Conservation (phyloP, 1,284 basidiomycete genomes). For the Athelia sp. region DNA sequence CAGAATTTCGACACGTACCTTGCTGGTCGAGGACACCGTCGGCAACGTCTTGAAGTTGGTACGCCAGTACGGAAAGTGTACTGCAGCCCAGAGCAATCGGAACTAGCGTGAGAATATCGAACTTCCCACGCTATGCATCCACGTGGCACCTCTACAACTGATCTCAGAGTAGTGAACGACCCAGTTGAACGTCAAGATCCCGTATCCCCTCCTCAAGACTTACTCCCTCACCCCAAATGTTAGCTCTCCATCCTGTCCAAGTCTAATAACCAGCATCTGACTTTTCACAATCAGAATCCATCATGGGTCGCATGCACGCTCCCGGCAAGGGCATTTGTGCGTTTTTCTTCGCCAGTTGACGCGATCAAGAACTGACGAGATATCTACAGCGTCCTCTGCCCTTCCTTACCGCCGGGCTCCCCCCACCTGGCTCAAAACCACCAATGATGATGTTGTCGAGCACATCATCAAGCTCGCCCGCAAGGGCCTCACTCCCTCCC, state of each 20-base stretch:
- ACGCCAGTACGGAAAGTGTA: too few species aligned
- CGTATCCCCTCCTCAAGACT: slow-evolving; percentile 1
- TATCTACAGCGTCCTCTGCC: slow-evolving; percentile 83
- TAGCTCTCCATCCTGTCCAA: neutral
- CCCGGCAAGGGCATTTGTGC: slow-evolving; percentile 96
- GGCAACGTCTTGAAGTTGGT: slow-evolving; percentile 29
- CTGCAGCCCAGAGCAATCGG: too few species aligned
- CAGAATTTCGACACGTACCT: slow-evolving; percentile 14
- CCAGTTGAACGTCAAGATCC: slow-evolving; percentile 30
- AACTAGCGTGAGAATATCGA: too few species aligned
- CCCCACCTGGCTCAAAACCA: slow-evolving; percentile 94
- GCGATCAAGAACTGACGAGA: neutral
- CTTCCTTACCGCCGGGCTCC: slow-evolving; percentile 96
- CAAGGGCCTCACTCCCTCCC: slow-evolving; percentile 92
- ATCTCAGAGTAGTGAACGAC: too few species aligned
- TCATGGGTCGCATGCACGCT: slow-evolving; percentile 95
- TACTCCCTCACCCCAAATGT: slow-evolving; percentile 29
- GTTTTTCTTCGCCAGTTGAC: slow-evolving; percentile 23
- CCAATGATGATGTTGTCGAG: slow-evolving; percentile 92
- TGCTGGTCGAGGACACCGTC: slow-evolving; percentile 28
- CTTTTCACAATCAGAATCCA: slow-evolving; percentile 13
- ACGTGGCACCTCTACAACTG: too few species aligned
- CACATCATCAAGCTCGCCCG: slow-evolving; percentile 97
- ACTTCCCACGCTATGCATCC: slow-evolving; percentile 17
- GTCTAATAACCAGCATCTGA: neutral